A percentile compares a stretch with the other conserved stretches of the same genome.
Evolutionary conservation across 164 flowering plant genomes (phyloP).

Genomic region (Taxillus chinensis): DNA sequence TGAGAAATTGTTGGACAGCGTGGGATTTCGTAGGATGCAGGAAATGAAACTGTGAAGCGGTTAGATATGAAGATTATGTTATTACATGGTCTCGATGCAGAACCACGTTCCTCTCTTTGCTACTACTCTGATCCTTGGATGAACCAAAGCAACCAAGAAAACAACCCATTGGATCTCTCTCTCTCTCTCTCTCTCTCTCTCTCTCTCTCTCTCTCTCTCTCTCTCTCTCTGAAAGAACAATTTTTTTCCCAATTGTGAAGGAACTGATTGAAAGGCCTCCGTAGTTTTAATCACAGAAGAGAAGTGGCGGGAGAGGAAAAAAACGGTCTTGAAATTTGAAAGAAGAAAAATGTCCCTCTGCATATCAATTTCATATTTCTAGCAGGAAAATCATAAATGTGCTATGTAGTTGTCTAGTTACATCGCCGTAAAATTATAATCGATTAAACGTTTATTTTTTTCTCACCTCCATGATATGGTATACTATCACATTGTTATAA

Average conservation of each 20-base stretch:
- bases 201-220: background rate
- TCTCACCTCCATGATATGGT: too few species aligned
- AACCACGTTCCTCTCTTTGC: conserved; percentile 19
- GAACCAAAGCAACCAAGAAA: conserved; percentile 62
- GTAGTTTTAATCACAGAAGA: background rate
- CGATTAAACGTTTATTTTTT: too few species aligned
- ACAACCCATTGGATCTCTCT: conserved; percentile 41
- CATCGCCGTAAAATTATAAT: too few species aligned
- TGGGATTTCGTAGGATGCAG: too few species aligned
- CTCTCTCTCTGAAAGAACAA: background rate
- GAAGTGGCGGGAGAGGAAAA: background rate
- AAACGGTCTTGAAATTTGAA: conserved; percentile 20
- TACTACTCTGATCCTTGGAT: conserved; percentile 26
- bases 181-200: background rate
- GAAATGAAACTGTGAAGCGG: too few species aligned
- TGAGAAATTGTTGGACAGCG: too few species aligned
- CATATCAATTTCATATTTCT: too few species aligned
- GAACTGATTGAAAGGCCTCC: background rate
- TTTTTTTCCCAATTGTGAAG: background rate
- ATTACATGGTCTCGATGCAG: conserved; percentile 29
- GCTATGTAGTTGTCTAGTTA: too few species aligned
- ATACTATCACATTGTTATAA: too few species aligned
- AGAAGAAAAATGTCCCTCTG: too few species aligned
- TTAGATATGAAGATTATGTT: background rate
- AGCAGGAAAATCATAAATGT: too few species aligned